Evolutionary conservation across 2,329 filamentous ascomycete species (phyloP).

Genomic region (Colletotrichum agaves): DNA sequence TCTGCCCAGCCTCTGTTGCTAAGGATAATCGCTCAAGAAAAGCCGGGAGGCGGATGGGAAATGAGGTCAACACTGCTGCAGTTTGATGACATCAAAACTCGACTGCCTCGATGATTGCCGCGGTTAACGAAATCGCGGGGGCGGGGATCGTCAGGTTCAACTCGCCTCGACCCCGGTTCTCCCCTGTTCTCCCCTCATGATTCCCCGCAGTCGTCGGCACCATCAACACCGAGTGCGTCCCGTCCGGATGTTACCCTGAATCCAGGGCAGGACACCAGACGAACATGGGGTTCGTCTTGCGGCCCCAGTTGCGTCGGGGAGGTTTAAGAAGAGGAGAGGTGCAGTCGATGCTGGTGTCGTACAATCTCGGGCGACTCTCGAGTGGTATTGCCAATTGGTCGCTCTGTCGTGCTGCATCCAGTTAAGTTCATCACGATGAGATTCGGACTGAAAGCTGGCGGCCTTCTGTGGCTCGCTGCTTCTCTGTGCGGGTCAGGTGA

Average conservation of each 20-base stretch:
- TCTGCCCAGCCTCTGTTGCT: constrained; percentile 1
- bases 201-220: constrained; percentile 35
- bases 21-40: constrained; percentile 10
- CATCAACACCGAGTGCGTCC: constrained; percentile 33
- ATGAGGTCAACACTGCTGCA: constrained; percentile 11
- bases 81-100: constrained; percentile 16
- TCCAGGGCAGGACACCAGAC: neutral
- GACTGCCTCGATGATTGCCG: constrained; percentile 28
- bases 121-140: constrained; percentile 33
- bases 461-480: constrained; percentile 32
- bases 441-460: constrained; percentile 24
- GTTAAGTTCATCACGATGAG: constrained; percentile 23
- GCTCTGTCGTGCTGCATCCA: neutral
- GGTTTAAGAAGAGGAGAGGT: constrained; percentile 9
- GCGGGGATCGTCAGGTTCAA: constrained; percentile 14
- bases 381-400: constrained; percentile 24
- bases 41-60: neutral
- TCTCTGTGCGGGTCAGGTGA: constrained; percentile 20
- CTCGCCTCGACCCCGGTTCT: neutral
- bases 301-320: neutral
- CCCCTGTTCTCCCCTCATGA: constrained; percentile 33
- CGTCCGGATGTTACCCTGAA: constrained; percentile 28
- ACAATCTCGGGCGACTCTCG: neutral
- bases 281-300: neutral
- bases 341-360: neutral